Evolutionary conservation across 176 grass and related monocot genomes (phyloP).

Genomic region (Triticum dicoccoides): DNA sequence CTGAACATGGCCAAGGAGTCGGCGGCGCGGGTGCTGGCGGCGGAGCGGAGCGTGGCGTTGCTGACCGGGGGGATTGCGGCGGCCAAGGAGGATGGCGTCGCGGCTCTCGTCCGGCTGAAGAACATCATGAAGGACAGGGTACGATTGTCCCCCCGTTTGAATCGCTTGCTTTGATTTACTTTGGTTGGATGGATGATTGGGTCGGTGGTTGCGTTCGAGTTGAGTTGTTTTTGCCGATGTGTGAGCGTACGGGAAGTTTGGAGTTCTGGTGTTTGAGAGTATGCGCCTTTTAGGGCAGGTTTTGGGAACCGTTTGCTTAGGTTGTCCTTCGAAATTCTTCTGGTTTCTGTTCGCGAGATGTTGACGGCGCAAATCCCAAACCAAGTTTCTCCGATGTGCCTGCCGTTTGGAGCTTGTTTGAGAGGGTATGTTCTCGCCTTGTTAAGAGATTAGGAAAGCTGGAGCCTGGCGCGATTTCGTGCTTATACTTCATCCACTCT

Average conservation of each 20-base stretch:
- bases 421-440: background rate
- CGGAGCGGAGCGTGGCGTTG: slow-evolving; percentile 53
- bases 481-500: background rate
- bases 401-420: background rate
- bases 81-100: slow-evolving; percentile 56
- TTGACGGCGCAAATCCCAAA: background rate
- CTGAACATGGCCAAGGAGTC: slow-evolving; percentile 83
- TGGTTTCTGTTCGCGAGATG: background rate
- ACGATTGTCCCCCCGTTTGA: background rate
- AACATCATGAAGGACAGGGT: slow-evolving; percentile 59
- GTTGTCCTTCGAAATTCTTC: slow-evolving; percentile 18
- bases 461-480: slow-evolving; percentile 5
- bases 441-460: background rate
- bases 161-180: background rate
- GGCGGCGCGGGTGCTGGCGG: slow-evolving; percentile 79
- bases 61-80: slow-evolving; percentile 19
- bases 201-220: background rate
- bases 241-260: background rate
- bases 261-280: background rate
- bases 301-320: slow-evolving; percentile 10
- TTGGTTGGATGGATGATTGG: background rate
- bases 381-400: slow-evolving; percentile 2
- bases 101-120: slow-evolving; percentile 50
- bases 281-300: slow-evolving; percentile 21
- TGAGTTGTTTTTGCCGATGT: background rate